Conservation (phyloP, 2,329 filamentous ascomycete species). For the Phialemonium atrogriseum region DNA sequence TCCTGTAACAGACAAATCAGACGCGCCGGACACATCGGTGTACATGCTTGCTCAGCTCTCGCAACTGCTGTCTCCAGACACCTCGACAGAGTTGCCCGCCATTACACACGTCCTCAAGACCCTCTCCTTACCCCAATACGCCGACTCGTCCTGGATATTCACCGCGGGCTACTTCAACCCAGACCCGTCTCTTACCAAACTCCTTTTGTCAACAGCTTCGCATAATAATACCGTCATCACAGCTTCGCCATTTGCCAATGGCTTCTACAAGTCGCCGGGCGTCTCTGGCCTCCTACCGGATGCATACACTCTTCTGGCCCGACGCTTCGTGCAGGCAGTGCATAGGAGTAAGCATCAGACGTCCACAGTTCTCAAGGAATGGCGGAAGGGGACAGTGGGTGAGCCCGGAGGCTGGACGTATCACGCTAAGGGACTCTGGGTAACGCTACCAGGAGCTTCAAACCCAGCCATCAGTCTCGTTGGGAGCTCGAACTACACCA, state of each 20-base stretch:
- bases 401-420: slow-evolving; percentile 89
- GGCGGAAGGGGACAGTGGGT: slow-evolving; percentile 74
- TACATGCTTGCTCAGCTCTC: slow-evolving; percentile 87
- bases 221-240: slow-evolving; percentile 75
- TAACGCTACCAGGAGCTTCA: slow-evolving; percentile 59
- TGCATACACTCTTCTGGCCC: slow-evolving; percentile 83
- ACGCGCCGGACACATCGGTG: slow-evolving; percentile 54
- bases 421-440: slow-evolving; percentile 93
- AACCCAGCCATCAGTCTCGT: slow-evolving; percentile 73
- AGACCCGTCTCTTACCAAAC: slow-evolving; percentile 69
- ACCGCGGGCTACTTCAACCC: slow-evolving; percentile 99
- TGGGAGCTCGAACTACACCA: slow-evolving; percentile 93
- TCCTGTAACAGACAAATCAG: slow-evolving; percentile 1
- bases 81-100: slow-evolving; percentile 81
- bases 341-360: slow-evolving; percentile 36
- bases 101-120: slow-evolving; percentile 65
- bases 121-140: slow-evolving; percentile 55
- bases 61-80: slow-evolving; percentile 68
- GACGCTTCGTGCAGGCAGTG: slow-evolving; percentile 63
- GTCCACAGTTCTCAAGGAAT: slow-evolving; percentile 72
- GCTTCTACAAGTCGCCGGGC: slow-evolving; percentile 83
- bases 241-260: slow-evolving; percentile 87
- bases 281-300: slow-evolving; percentile 85
- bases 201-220: slow-evolving; percentile 68
- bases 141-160: slow-evolving; percentile 80